Base-by-base conservation (phyloP, 495 filamentous ascomycete genomes). In the Xylaria longipes region DNA sequence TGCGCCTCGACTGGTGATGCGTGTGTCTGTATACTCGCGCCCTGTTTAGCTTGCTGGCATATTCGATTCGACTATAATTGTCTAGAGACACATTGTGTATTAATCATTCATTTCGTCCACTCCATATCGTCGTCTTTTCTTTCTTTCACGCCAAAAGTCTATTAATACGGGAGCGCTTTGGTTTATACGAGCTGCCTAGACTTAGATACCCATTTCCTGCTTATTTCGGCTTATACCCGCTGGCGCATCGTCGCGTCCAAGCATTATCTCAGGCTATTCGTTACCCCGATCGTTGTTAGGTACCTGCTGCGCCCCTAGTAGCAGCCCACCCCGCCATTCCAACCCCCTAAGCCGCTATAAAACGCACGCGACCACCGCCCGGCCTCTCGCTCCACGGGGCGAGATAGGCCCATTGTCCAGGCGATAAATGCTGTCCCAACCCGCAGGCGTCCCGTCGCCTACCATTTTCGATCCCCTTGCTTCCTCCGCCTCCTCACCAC, bases 401-500 rank as follows among this genome's bases (percentile, higher is more conserved):
- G 41, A 67, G 65, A 7, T 25, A 54, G 46, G 37, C 46, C 68
- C 17, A 58, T 52, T 29, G 35, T 33, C 12, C 39, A 66, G 46
- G 50, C 69, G 61, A 46, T 71, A 71, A 60, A 71, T 71, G 69
- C 20, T 71, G 69, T 65, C 62, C 62, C 61, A 65, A 50, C 69
- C 69, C 52, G 39, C 52, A 66, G 61, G 35, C 22, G 69, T 52
- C 2, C 46, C 48, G 22, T 58, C 69, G 62, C 39, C 69, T 43
- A 52, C 69, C 29, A 14, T 71, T 50, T 71, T 71, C 69, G 69
- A 71, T 15, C 60, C 58, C 61, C 58, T 65, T 65, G 46, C 69
- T n/a, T 29, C 69, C 33, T 66, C 83, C 57, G 65, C 79, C 58
- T 78, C 82, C 46, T 79, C 83, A 39, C 80, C 83, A 66, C 78